Base-by-base conservation (phyloP, 345 rosid species). In the Eutrema japonicum region DNA sequence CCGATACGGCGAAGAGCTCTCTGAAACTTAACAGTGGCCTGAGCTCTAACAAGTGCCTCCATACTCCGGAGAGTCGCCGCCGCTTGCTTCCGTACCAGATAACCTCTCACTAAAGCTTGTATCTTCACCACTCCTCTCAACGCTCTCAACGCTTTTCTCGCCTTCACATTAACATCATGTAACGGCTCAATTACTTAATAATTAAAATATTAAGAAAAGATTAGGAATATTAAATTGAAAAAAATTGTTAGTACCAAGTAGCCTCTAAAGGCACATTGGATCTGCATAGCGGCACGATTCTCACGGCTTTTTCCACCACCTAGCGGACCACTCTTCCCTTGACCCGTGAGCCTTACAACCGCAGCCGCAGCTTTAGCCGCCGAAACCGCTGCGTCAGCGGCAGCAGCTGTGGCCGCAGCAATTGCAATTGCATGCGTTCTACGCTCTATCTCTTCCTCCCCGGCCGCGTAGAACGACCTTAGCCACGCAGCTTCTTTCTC, bases 11-110 rank as follows among this genome's bases (percentile, higher is more conserved):
- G 73, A 9, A 79, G 77, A 36, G 82, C 78, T 70, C 82, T 79
- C 38, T 83, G 83, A 52, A 84, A 83, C 67, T 84, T 79, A 41
- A 83, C 82, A 16, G 85, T 74, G 48, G 91, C 76, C 62, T 91
- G 96, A 70, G 96, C 97, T 80, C 93, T 78, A 22, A 91, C 80
- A 57, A 91, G 85, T 5, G 96, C 91, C 65, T 87, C 86, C 93
- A 91, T 91, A 77, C 93, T 72, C 51, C 82, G 86, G 14, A 91
- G 85, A 8, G 97, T 89, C 5, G 87, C 89, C 3, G 88, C 54
- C 26, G 95, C 89, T 70, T 91, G 93, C 66, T 82, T 89, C 73
- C 96, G 45, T 64, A 86, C 93, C 52, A 91, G 77, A 80, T 62
- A 91, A 0, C 97, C 97, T 83, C 90, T 80, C 18, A 86, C 88